Base-by-base conservation (phyloP, 1,284 basidiomycete genomes). In the Malassezia psittaci region DNA sequence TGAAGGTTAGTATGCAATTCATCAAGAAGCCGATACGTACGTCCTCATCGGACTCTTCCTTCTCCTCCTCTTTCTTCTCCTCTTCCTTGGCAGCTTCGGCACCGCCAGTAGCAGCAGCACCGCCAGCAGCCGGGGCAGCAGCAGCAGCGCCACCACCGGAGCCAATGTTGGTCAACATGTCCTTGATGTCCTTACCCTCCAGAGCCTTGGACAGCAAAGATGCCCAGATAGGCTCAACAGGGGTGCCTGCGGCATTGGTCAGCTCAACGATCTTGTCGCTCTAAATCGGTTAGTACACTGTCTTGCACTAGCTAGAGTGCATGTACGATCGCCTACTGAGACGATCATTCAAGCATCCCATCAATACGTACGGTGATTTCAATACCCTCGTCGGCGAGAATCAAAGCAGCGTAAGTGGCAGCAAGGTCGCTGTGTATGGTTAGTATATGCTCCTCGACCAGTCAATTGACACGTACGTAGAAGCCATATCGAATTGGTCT, bases 151-250 rank as follows among this genome's bases (percentile, higher is more conserved):
- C 89, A 72, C 86, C 86, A 66, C 87, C 86, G 50, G 85, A 80
- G 69, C 88, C 87, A 64, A 93, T 85, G 79, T 89, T 91, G 65
- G 87, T 87, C 60, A 96, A 82, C 64, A 98, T 81, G 52, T 93
- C 90, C 80, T 90, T 96, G 75, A 96, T 82, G 79, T 96, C 84
- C 83, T 94, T 96, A 72, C 91, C 91, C 80, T 94, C 91, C 52
- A 98, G 85, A 37, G 93, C 91, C 79, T 96, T 98, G 68, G 93
- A 86, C 74, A 98, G 85, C 69, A 98, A 86, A 46, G 85, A 79
- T 60, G 91, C 90, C 93, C 93, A 98, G 81, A 98, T 98, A 63
- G 90, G 83, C 80, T 98, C 94, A 61, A 96, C 76, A 50, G 96
- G 90, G 61, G 88, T 81, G 62, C 80, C 79, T 57, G 93, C 93